Base-by-base conservation (phyloP, 2,329 filamentous ascomycete species). In the Alternaria angustiovoidea region DNA sequence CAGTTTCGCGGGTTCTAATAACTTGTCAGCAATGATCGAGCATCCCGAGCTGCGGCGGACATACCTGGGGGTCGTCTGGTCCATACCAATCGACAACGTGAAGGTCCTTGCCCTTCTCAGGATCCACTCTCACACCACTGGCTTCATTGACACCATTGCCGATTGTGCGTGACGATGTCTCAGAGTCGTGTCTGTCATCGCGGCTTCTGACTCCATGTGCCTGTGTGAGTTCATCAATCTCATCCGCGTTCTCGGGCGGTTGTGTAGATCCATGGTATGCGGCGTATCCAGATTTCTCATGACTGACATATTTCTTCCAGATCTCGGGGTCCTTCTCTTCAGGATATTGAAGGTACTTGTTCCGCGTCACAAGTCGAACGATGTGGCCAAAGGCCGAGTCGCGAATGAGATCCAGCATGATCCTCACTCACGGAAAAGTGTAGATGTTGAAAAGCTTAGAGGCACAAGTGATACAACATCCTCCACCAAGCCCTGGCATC, bases 11-110 rank as follows among this genome's bases (percentile, higher is more conserved):
- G 82, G 49, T 84, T 84, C 73, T 82, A 5, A 8, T 11, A 5
- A 6, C 5, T 11, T 20, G 26, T 60, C 20, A 57, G 26, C 20
- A 14, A 5, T 8, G 24, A 8, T n/a, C 42, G 11, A 12, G 16
- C 4, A 16, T 7, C 14, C 18, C 4, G 6, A 18, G 9, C 26
- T 34, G 8, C 18, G 1, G 7, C 12, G 4, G 12, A 55, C 65
- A 49, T 68, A 75, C 75, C 55, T 74, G 78, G 5, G 78, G 73
- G 65, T 86, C 85, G 57, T 83, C 68, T 0, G 80, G 76, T 1
- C 81, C 82, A 64, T 79, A 84, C 85, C 85, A 87, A 36, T 80
- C 77, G 7, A 87, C 79, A 6, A 87, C 72, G 54, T 82, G 74
- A 7, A 80, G 68, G 68, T 87, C 83, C 60, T 73, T 78, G 1